A percentile compares a stretch with the other conserved stretches of the same genome.
Evolutionary conservation across 1,139 yeast species (phyloP).

Genomic region (Pichia sp.): DNA sequence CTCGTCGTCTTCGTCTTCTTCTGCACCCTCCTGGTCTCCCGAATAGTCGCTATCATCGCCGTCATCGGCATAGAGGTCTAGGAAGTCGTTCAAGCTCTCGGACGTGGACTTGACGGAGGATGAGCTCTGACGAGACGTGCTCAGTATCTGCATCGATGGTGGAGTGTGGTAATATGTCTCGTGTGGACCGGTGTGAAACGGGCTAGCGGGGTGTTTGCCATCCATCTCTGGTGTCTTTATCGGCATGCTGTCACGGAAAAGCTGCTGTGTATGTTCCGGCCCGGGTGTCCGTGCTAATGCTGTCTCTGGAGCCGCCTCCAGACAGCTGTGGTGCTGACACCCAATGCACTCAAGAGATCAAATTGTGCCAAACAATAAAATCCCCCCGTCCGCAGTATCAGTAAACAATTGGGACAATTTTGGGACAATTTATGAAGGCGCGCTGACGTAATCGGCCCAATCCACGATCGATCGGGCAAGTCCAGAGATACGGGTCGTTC

Average conservation of each 20-base stretch:
- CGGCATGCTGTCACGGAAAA: background rate
- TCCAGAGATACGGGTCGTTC: too few species aligned
- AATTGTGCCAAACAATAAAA: too few species aligned
- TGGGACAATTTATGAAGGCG: too few species aligned
- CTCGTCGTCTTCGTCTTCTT: background rate
- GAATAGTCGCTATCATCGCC: background rate
- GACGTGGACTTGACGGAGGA: constrained; percentile 1
- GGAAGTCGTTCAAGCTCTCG: constrained; percentile 11
- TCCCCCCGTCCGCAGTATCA: too few species aligned
- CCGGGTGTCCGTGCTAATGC: too few species aligned
- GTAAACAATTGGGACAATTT: too few species aligned
- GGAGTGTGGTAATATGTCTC: background rate
- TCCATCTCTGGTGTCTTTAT: background rate
- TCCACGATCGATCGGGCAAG: too few species aligned
- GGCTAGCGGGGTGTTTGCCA: background rate
- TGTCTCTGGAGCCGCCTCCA: too few species aligned
- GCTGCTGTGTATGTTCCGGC: too few species aligned
- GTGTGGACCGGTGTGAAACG: background rate
- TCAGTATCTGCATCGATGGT: background rate
- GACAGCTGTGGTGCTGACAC: too few species aligned
- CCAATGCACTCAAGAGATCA: too few species aligned
- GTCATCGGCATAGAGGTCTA: constrained; percentile 13
- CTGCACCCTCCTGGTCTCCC: background rate
- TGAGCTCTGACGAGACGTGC: constrained; percentile 3
- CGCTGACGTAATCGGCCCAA: too few species aligned